Evolutionary conservation across 345 rosid genomes (phyloP), one percentile per base, ranked within the genome.

Genomic region (Pseudoturritis turrita): DNA sequence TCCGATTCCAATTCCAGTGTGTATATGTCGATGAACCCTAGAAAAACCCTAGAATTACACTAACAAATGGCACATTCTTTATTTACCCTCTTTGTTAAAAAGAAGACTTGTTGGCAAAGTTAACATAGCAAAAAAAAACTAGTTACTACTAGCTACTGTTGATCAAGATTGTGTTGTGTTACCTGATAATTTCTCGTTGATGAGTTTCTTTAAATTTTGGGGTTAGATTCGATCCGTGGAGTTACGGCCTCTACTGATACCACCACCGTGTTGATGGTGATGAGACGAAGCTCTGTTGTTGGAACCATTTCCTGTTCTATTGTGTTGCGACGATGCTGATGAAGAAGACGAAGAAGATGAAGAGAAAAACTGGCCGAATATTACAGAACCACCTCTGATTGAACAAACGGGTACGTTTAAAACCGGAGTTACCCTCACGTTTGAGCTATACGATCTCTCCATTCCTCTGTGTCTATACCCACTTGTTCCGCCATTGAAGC

Each of bases 401-500:
- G 93, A 84, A 53, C 88, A 80, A 37, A 86, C 86, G 0, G 91
- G 91, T 1, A 89, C 89, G 70, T 89, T 89, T 22, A 89, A 71
- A 36, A 89, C 96, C 35, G 91, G 95, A 7, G 88, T 81, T 8
- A 88, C 76, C n/a, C 91, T 69, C 2, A 89, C 87, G 11, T 89
- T 93, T 13, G 98, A 84, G 3, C 97, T 91, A 65, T 96, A 90
- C 2, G 96, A 90, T 68, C 97, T 81, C 83, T 92, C 99, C 89
- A 92, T 81, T 44, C 70, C 96, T 72, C 94, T 81, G 56, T 92
- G 89, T 79, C 90, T 86, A 43, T 69, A 81, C 36, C 76, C 72
- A 19, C 87, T 85, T 0, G 92, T 92, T 4, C 96, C 98, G 2
- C 97, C 96, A n/a, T 91, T 94, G 76, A 92, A 90, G 77, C 92